phyloP scores from a whole-genome alignment of 176 grass and related monocot species.

The Metroxylon sagu region DNA sequence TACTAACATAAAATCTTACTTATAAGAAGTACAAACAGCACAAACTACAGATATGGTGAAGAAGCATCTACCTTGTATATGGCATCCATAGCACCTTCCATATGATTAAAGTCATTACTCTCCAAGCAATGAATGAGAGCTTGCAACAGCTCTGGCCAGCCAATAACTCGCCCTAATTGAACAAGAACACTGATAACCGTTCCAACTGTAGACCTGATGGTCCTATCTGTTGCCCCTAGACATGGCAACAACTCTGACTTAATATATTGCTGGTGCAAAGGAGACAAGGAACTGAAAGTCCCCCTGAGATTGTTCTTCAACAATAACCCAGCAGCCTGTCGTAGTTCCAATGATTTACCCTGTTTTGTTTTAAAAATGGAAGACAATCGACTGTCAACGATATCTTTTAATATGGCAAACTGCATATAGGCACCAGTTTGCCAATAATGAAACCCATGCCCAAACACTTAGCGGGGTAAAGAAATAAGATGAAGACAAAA shows the following conservation, averaged over 20 bases:
- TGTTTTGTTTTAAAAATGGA: constrained; percentile 28
- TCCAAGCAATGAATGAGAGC: constrained; percentile 75
- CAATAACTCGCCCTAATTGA: constrained; percentile 62
- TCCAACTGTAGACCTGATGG: constrained; percentile 85
- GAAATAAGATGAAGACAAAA: too few species aligned
- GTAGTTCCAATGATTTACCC: constrained; percentile 71
- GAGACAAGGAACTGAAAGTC: constrained; percentile 55
- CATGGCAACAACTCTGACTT: constrained; percentile 76
- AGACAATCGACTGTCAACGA: not conserved
- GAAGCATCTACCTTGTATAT: constrained; percentile 75
- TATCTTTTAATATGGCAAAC: too few species aligned
- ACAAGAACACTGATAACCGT: constrained; percentile 89
- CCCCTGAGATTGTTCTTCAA: constrained; percentile 73
- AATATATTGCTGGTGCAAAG: constrained; percentile 57
- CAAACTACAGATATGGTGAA: not conserved
- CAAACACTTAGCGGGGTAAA: too few species aligned
- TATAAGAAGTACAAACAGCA: not conserved
- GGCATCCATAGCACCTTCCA: constrained; percentile 97
- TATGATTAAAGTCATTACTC: constrained; percentile 80
- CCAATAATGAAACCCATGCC: too few species aligned
- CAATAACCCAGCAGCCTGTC: constrained; percentile 87
- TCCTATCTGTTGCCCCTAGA: constrained; percentile 65
- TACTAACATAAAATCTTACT: not conserved
- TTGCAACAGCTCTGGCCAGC: constrained; percentile 86
- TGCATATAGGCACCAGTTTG: too few species aligned